Percentiles rank a stretch among this genome's conserved stretches.
Conservation (phyloP, 2,329 filamentous ascomycete species). For the Domatiomyces globalis region DNA sequence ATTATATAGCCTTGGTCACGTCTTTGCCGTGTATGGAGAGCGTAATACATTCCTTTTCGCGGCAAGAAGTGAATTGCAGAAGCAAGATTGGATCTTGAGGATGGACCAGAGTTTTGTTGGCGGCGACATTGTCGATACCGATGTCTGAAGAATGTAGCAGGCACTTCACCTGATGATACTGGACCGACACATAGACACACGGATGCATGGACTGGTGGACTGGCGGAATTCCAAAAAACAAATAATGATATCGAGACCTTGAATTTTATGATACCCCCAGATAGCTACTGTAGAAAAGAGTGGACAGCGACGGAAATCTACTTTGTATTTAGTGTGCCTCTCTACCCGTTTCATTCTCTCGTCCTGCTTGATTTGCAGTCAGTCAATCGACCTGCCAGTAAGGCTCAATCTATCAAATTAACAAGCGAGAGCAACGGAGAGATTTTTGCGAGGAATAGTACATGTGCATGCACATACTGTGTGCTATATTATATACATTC, state of each 20-base stretch:
- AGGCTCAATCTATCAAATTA: no score
- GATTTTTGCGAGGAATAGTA: no score
- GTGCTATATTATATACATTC: no score
- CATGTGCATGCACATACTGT: no score
- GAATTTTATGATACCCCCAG: background rate
- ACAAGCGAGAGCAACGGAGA: no score
- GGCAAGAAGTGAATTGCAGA: slow-evolving; percentile 74
- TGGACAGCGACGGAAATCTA: background rate
- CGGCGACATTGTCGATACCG: background rate
- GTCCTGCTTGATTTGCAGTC: background rate
- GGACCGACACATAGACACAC: background rate
- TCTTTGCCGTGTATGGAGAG: slow-evolving; percentile 88
- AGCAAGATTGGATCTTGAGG: slow-evolving; percentile 91
- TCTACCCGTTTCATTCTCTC: background rate
- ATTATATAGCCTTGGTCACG: slow-evolving; percentile 44
- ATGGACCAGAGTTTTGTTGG: slow-evolving; percentile 68
- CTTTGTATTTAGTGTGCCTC: background rate
- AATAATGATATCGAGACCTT: background rate
- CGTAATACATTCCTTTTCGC: slow-evolving; percentile 95
- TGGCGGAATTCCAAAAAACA: background rate
- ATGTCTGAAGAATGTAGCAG: background rate
- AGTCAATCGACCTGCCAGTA: no score
- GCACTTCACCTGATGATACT: no score
- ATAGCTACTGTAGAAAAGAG: background rate
- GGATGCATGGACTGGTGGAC: background rate